Conservation (phyloP, 2,329 filamentous ascomycete genomes). For the Penicillium paneum region DNA sequence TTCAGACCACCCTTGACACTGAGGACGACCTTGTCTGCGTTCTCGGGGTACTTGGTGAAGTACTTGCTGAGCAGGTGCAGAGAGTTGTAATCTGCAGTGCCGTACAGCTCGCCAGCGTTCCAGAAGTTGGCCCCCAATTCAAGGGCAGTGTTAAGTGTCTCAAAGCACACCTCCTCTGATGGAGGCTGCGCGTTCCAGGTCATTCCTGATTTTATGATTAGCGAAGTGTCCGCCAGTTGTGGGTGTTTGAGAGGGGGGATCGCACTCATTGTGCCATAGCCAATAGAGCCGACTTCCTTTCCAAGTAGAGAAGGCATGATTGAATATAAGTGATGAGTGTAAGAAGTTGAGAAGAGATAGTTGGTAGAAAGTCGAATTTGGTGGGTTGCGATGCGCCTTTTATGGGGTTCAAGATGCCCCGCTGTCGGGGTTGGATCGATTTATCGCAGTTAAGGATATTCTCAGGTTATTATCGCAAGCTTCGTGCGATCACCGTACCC, state of each 20-base stretch:
- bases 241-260: conserved; percentile 3
- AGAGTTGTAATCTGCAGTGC: conserved; percentile 56
- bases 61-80: conserved; percentile 60
- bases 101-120: conserved; percentile 67
- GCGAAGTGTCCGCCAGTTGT: conserved; percentile 1
- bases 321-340: neutral
- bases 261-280: conserved; percentile 56
- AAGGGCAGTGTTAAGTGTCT: conserved; percentile 55
- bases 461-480: neutral
- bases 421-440: neutral
- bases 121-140: conserved; percentile 51
- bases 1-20: conserved; percentile 59
- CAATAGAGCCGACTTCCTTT: conserved; percentile 47
- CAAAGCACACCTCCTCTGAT: conserved; percentile 41
- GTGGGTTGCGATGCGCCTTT: neutral
- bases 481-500: no score
- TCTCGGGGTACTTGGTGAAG: conserved; percentile 62
- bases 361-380: neutral
- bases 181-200: conserved; percentile 34
- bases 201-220: conserved; percentile 27
- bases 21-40: conserved; percentile 60
- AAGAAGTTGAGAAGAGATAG: neutral
- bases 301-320: conserved; percentile 32
- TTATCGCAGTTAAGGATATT: neutral
- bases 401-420: conserved; percentile 3